These are phyloP conservation scores for Salix koriyanagi DNA, from an alignment of 345 rosid species.

Conservation along the genomic window DNA sequence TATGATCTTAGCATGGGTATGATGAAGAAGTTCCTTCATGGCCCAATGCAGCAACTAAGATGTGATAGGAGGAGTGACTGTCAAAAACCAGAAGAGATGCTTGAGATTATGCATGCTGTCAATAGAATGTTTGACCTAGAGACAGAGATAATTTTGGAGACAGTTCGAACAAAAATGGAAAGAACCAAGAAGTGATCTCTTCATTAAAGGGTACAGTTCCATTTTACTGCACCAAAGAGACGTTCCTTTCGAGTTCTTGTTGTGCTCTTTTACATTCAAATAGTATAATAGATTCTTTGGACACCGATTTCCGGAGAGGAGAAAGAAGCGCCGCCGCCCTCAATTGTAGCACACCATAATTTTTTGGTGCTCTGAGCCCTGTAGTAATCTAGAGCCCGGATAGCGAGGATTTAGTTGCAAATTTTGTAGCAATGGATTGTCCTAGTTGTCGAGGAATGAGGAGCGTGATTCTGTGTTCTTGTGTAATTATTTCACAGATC, in stretches of 20 bases:
- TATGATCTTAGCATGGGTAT: slow-evolving; percentile 25
- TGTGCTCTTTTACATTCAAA: neutral
- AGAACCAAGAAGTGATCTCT: slow-evolving; percentile 12
- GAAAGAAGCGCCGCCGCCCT: neutral
- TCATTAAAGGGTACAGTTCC: neutral
- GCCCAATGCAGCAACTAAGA: slow-evolving; percentile 31
- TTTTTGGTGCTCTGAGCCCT: neutral
- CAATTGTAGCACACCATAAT: neutral
- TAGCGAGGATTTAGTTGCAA: neutral
- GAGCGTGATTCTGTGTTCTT: neutral
- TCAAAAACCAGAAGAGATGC: slow-evolving; percentile 12
- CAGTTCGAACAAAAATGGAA: slow-evolving; percentile 15
- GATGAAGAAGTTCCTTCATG: slow-evolving; percentile 21
- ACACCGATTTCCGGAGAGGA: neutral
- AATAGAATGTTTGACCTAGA: slow-evolving; percentile 24
- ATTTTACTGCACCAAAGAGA: neutral
- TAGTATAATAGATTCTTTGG: neutral
- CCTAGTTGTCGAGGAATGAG: neutral
- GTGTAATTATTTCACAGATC: neutral
- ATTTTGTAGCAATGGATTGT: neutral
- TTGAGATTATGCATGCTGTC: slow-evolving; percentile 22
- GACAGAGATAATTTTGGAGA: slow-evolving; percentile 16
- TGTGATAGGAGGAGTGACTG: slow-evolving; percentile 17
- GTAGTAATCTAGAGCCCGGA: neutral
- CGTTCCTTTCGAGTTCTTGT: neutral